A percentile compares a stretch with the other conserved stretches of the same genome.
Conservation (phyloP, 257 asterid genomes). For the Jaltomata sinuosa region DNA sequence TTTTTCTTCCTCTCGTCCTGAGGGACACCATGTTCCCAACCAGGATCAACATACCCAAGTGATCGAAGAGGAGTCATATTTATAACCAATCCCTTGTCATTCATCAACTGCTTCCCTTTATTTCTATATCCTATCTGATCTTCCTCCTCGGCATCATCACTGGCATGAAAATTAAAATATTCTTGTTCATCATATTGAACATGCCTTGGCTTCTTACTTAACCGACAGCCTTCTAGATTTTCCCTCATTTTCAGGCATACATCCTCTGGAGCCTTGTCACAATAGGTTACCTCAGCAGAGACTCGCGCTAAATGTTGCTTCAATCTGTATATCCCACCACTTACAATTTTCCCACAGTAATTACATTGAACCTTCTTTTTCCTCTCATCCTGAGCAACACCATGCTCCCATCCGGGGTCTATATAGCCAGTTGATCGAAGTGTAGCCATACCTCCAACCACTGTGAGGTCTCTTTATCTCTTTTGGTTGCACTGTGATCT, state of each 20-base stretch:
- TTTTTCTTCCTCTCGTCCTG: slow-evolving; percentile 95
- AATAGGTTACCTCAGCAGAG: slow-evolving; percentile 85
- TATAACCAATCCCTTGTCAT: slow-evolving; percentile 54
- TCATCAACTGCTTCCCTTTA: slow-evolving; percentile 60
- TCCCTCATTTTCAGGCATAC: slow-evolving; percentile 68
- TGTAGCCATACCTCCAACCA: slow-evolving; percentile 48
- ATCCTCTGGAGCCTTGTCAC: slow-evolving; percentile 87
- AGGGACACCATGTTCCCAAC: slow-evolving; percentile 92
- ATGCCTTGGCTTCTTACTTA: slow-evolving; percentile 60
- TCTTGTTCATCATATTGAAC: slow-evolving; percentile 66
- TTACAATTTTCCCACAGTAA: slow-evolving; percentile 85
- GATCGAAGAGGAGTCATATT: slow-evolving; percentile 79
- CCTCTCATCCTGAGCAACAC: slow-evolving; percentile 82
- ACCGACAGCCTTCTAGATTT: slow-evolving; percentile 77
- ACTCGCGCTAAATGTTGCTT: slow-evolving; percentile 90
- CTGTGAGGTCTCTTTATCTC: slow-evolving; percentile 6
- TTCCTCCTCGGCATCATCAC: slow-evolving; percentile 54
- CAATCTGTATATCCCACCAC: slow-evolving; percentile 87
- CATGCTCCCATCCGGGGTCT: slow-evolving; percentile 96
- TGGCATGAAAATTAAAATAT: slow-evolving; percentile 44
- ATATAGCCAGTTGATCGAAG: slow-evolving; percentile 65
- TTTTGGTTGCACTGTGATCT: slow-evolving; percentile 1
- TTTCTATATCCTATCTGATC: slow-evolving; percentile 47
- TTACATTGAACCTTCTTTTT: slow-evolving; percentile 87
- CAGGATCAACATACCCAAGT: slow-evolving; percentile 83